Base-by-base conservation (phyloP, 305 asterid species). In the Petunia hybrid region DNA sequence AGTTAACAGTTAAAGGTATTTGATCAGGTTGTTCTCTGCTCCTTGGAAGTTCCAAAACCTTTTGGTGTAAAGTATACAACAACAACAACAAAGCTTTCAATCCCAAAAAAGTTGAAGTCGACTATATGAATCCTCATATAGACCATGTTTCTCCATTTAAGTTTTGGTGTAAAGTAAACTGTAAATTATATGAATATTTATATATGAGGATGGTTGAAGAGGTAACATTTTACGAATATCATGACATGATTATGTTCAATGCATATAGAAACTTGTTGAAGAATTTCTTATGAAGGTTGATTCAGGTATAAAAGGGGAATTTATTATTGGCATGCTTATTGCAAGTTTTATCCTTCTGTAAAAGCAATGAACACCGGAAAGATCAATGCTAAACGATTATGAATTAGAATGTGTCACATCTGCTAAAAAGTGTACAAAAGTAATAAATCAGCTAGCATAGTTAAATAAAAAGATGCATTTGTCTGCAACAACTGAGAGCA, bases 241-340 rank as follows among this genome's bases (percentile, higher is more conserved):
- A 22, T 22, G 31, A 22, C 31, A 22, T 22, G 31, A 22, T 22
- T 22, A 22, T 22, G 31, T 22, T 22, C 46, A 36, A 61, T 59
- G 64, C 62, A 63, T 83, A 53, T 92, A 93, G 97, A 93, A 90
- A 85, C 93, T 93, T 6, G 95, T 93, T 45, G 92, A 90, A 80
- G 90, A 91, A 74, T 86, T 92, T 57, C 94, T 93, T 71, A 88
- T 81, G 53, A 84, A 92, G 76, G 86, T 89, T 71, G 91, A 89
- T 46, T 80, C 84, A 60, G 81, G 87, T 82, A 80, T 86, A 91
- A 83, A 83, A 91, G 96, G 87, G 94, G 92, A 81, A 82, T 93
- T 55, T 93, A 92, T 83, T 93, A 91, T 85, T 93, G 98, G 98
- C 89, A 93, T 80, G 96, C 94, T n/a, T 93, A 93, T 84, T 93